Evolutionary conservation across 495 filamentous ascomycete species (phyloP).

Genomic region (Aspergillus affinis): DNA sequence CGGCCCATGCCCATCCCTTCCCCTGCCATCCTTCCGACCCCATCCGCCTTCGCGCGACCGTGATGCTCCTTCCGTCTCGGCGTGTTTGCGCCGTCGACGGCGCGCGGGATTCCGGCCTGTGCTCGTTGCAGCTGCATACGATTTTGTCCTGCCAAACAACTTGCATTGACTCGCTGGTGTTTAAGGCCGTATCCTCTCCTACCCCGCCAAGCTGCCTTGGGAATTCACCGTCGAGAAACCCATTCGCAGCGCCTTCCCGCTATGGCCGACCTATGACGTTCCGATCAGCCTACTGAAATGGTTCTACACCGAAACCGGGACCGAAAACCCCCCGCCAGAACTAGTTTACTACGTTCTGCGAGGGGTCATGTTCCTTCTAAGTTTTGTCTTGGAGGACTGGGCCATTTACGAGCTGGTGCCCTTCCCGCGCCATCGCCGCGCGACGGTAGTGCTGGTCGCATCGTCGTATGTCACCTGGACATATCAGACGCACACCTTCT

Average conservation of each 20-base stretch:
- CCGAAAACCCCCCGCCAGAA: conserved; percentile 58
- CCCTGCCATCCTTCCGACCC: neutral
- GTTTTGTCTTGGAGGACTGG: conserved; percentile 97
- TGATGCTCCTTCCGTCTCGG: neutral
- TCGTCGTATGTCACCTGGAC: conserved; percentile 99
- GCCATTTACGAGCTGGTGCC: conserved; percentile 87
- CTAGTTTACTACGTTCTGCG: conserved; percentile 87
- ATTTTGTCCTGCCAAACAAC: conserved; percentile 8
- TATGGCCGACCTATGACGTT: conserved; percentile 91
- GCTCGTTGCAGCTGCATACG: neutral
- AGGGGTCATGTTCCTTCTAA: conserved; percentile 84
- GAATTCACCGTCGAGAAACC: conserved; percentile 86
- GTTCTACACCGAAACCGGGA: conserved; percentile 68
- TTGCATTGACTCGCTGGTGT: conserved; percentile 14
- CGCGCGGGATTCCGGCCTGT: neutral
- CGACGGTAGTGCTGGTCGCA: conserved; percentile 76
- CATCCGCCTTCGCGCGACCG: conserved; percentile 5
- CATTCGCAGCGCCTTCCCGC: conserved; percentile 90
- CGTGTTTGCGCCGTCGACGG: neutral
- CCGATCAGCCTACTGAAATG: conserved; percentile 89
- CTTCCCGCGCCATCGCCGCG: conserved; percentile 66
- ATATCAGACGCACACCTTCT: conserved; percentile 97
- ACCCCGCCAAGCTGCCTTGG: conserved; percentile 85
- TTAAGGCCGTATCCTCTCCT: conserved; percentile 82
- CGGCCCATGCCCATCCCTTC: neutral